Base-by-base conservation (phyloP, 2,329 filamentous ascomycete species). In the Sphaerulina populicola region DNA sequence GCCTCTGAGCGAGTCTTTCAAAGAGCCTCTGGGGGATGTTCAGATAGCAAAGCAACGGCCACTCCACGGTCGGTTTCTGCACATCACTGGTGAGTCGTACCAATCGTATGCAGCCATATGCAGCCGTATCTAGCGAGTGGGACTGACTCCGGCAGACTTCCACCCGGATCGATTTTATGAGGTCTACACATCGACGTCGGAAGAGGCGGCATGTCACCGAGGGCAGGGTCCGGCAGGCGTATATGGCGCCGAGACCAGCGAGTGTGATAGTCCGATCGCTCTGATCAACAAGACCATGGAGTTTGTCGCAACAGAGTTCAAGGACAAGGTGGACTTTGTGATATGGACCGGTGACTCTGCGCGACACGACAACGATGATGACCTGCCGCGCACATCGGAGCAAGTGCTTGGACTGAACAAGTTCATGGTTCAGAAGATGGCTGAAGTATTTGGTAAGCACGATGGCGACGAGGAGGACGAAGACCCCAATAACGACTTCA, bases 111-210 rank as follows among this genome's bases (percentile, higher is more conserved):
- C 5, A 7, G 23, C 23, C 2, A 27, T 27, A 7, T 27, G 23
- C 23, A 51, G 38, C 43, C 12, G 30, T 6, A 12, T 36, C 23
- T 7, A 27, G 23, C 23, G 23, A 27, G 23, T 10, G 4, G 14
- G 10, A 21, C 49, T 48, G 44, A 48, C 37, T 39, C 42, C 2
- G 46, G 12, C 48, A 95, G 93, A 98, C 71, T 79, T 97, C 61
- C 93, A 98, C 64, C 88, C 89, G 42, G 93, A 98, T 68, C 80
- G 81, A 39, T 86, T 87, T 70, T 98, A 96, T 76, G 83, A 88
- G 69, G 70, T 79, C 6, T 85, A 90, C 67, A 79, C 87, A 9
- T 85, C 86, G 21, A 86, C 86, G 40, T 75, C 78, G 35, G 76
- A 80, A 60, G 77, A 79, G 29, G 71, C 79, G 56, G 83, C 85